Evolutionary conservation across 768 basidiomycete genomes (phyloP).

Genomic region (Kwoniella shandongensis): DNA sequence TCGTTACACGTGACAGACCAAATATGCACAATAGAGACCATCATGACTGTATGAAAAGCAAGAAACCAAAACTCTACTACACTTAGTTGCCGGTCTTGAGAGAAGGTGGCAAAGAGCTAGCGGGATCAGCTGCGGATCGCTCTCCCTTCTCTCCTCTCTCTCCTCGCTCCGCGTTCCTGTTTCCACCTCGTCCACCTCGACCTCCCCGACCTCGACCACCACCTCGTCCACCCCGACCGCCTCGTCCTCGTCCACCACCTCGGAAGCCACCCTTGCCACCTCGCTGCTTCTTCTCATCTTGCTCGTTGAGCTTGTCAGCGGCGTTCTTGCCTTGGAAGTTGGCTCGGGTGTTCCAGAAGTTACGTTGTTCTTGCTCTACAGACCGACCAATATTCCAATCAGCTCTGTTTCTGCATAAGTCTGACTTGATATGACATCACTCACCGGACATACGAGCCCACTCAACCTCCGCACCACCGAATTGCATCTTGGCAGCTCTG

Average conservation of each 20-base stretch:
- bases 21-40: slow-evolving; percentile 1
- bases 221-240: slow-evolving; percentile 36
- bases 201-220: slow-evolving; percentile 39
- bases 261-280: slow-evolving; percentile 31
- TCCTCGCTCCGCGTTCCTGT: slow-evolving; percentile 5
- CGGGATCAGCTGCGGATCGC: slow-evolving; percentile 9
- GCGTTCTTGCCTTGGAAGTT: slow-evolving; percentile 51
- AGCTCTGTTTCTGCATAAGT: no score
- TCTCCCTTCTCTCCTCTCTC: slow-evolving; percentile 16
- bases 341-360: slow-evolving; percentile 52
- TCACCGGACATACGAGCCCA: slow-evolving; percentile 45
- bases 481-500: slow-evolving; percentile 42
- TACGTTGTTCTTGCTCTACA: slow-evolving; percentile 46
- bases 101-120: slow-evolving; percentile 20
- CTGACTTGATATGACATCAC: slow-evolving; percentile 5
- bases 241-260: slow-evolving; percentile 39
- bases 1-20: slow-evolving; percentile 1
- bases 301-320: slow-evolving; percentile 36
- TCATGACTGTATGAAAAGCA: background rate
- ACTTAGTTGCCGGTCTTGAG: slow-evolving; percentile 12
- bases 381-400: background rate
- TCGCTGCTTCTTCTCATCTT: slow-evolving; percentile 11
- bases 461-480: slow-evolving; percentile 44
- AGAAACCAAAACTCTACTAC: background rate
- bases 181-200: slow-evolving; percentile 26